A percentile compares a stretch with the other conserved stretches of the same genome.
These are phyloP conservation scores for Cyclotella kingstonii DNA, from an alignment of 108 stramenopile genomes.

Conservation along the genomic window DNA sequence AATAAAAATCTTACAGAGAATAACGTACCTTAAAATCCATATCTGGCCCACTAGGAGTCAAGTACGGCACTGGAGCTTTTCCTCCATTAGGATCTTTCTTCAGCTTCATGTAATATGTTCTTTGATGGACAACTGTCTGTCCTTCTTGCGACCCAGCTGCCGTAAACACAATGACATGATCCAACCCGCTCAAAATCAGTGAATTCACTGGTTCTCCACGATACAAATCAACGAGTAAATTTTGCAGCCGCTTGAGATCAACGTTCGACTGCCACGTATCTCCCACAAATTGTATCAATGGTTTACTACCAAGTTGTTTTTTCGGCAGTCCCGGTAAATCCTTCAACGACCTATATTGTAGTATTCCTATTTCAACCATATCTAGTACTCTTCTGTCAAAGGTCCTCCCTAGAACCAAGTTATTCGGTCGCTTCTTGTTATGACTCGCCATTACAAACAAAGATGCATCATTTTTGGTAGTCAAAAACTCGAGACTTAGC, in stretches of 20 bases:
- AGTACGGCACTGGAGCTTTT: conserved; percentile 79
- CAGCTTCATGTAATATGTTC: conserved; percentile 80
- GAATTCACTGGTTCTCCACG: conserved; percentile 92
- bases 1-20: neutral
- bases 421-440: conserved; percentile 99
- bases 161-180: conserved; percentile 93
- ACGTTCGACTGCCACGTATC: conserved; percentile 86
- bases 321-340: conserved; percentile 85
- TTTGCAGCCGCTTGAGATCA: conserved; percentile 76
- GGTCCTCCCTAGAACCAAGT: conserved; percentile 93
- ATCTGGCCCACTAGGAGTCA: conserved; percentile 94
- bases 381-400: conserved; percentile 97
- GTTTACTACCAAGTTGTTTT: conserved; percentile 83
- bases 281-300: conserved; percentile 90
- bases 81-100: conserved; percentile 85
- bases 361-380: conserved; percentile 93
- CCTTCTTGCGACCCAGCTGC: conserved; percentile 55
- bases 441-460: conserved; percentile 92
- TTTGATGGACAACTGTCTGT: no score
- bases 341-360: conserved; percentile 73
- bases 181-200: conserved; percentile 84
- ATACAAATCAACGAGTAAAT: conserved; percentile 94
- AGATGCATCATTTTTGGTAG: conserved; percentile 94
- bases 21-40: conserved; percentile 78
- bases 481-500: conserved; percentile 79